phyloP scores from a whole-genome alignment of 192 early-diverging fungal species.

The Umbelopsis sp. region DNA sequence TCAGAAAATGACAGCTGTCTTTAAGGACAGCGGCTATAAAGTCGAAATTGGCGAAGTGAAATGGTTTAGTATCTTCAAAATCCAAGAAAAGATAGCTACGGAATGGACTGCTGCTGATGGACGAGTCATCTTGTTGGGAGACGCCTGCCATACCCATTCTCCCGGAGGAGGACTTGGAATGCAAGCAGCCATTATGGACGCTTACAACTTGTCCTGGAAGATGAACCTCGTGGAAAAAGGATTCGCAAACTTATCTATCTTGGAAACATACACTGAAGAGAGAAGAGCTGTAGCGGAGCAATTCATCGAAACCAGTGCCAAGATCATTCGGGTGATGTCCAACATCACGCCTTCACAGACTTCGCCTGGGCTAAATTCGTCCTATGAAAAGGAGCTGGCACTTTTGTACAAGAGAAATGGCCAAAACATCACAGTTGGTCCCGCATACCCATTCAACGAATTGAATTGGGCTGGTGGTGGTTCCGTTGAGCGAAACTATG shows the following conservation, averaged over 20 bases:
- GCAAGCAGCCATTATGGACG: constrained; percentile 20
- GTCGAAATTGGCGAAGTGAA: constrained; percentile 12
- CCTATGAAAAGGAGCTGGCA: constrained; percentile 10
- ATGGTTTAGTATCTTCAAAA: constrained; percentile 18
- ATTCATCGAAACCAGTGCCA: constrained; percentile 14
- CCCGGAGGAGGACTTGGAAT: constrained; percentile 39
- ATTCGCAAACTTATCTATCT: not conserved
- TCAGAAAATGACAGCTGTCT: not conserved
- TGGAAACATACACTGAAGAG: not conserved
- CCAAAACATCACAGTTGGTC: not conserved
- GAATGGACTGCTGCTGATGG: constrained; percentile 15
- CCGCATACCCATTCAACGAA: not conserved
- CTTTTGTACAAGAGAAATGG: constrained; percentile 5
- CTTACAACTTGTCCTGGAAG: constrained; percentile 10
- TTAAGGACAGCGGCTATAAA: not conserved
- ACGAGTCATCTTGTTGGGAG: constrained; percentile 36
- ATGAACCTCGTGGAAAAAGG: constrained; percentile 1
- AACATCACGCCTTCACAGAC: not conserved
- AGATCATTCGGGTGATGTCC: constrained; percentile 15
- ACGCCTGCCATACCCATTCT: constrained; percentile 38
- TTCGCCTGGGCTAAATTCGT: constrained; percentile 2
- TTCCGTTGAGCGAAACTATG: not conserved
- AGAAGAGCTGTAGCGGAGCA: not conserved
- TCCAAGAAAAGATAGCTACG: constrained; percentile 11
- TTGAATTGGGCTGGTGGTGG: not conserved